Conservation (phyloP, 2,329 filamentous ascomycete genomes). For the Fusarium sp. region DNA sequence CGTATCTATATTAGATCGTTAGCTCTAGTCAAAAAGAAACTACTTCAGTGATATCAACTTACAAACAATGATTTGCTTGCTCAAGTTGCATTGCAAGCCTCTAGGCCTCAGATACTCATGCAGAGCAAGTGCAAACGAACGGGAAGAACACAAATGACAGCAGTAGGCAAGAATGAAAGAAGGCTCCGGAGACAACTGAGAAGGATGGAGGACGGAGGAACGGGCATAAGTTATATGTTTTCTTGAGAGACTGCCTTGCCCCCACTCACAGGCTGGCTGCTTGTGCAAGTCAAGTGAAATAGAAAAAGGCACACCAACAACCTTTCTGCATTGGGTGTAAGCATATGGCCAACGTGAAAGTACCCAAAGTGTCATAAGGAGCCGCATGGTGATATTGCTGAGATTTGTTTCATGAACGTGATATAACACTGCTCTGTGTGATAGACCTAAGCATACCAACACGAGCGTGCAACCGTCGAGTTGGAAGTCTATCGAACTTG, state of each 20-base stretch:
- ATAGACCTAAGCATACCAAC: neutral
- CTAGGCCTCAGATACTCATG: neutral
- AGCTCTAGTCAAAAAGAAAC: neutral
- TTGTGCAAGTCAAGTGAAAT: neutral
- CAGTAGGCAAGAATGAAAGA: neutral
- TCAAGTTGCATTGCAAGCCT: neutral
- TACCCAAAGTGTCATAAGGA: neutral
- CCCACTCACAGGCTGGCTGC: neutral
- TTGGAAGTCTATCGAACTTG: neutral
- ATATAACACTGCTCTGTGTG: neutral
- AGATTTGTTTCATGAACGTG: neutral
- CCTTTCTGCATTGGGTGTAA: neutral
- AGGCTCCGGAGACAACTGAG: neutral
- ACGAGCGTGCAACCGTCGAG: neutral
- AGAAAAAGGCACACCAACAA: neutral
- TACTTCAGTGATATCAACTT: neutral
- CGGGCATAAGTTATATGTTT: neutral
- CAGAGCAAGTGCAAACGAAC: neutral
- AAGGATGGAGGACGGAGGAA: neutral
- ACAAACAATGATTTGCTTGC: neutral
- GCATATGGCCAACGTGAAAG: neutral
- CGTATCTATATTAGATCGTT: too few species aligned
- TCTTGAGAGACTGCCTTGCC: neutral
- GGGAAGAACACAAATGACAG: neutral
- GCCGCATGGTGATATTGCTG: neutral